Conservation (phyloP, 176 grass and related monocot species). For the maize (Zea mays) region Zm-B73-REFERENCE-NAM-5.0 NC_050096.1:28799001-28799500, state of each 20-base stretch:
- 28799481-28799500: not conserved
- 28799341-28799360: not conserved
- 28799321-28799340: not conserved
- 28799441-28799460: constrained; percentile 50
- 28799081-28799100: constrained; percentile 21
- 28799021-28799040: not conserved
- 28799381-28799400: constrained; percentile 18
- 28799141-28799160: constrained; percentile 18
- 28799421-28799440: constrained; percentile 39
- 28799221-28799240: constrained; percentile 39
- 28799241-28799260: constrained; percentile 31
- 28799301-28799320: not conserved
- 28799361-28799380: not conserved
- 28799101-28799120: constrained; percentile 22
- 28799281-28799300: constrained; percentile 19
- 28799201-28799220: constrained; percentile 23
- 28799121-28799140: constrained; percentile 15
- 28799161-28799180: constrained; percentile 32
- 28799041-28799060: constrained; percentile 21
- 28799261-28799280: constrained; percentile 17
- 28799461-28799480: constrained; percentile 5
- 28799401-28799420: not conserved
- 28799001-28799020: not conserved
- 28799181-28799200: not conserved
- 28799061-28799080: constrained; percentile 9